Evolutionary conservation across 1,139 yeast genomes (phyloP), one percentile per base, ranked within the genome.

Genomic region (Torulaspora pretoriensis): DNA sequence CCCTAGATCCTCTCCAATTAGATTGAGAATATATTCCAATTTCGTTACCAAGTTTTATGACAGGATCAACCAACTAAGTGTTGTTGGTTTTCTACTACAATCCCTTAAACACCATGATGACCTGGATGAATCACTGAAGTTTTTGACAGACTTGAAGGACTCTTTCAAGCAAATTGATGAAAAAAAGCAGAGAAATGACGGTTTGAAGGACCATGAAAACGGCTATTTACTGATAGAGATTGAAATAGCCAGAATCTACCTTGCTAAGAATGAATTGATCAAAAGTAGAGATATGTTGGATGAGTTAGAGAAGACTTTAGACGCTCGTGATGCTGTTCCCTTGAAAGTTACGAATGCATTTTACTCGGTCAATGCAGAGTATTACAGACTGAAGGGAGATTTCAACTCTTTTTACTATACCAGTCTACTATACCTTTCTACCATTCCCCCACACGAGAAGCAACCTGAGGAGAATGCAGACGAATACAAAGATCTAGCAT

Each of bases 361-460:
- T 65, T 92, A 87, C 66, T 80, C 83, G 49, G 81, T 94, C 19
- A 82, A 80, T 58, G 81, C 96, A 44, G 87, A 85, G 61, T 80
- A 81, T 60, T 81, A 77, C 72, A 85, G 87, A 67, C 67, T 77
- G 51, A 80, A 80, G 59, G 80, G 81, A 25, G 95, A 92, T 65
- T 89, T 83, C 68, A 86, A 88, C 56, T 71, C 75, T 31, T 90
- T 80, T 69, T 94, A 92, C 67, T 76, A 83, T 55, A 81, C 80
- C 52, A 73, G 81, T 34, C 64, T 83, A 54, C 63, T 82, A 43
- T 82, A 75, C 57, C 65, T 83, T 42, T 83, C 89, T 8, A 81
- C 88, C 46, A 43, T 38, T 41, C 48, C 36, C 38, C 44, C 35
- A 40, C 50, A 35, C 41, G 57, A 70, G 69, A 45, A 59, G 49